phyloP scores from a whole-genome alignment of 768 basidiomycete species.

The Kwoniella mangroviensis region DNA sequence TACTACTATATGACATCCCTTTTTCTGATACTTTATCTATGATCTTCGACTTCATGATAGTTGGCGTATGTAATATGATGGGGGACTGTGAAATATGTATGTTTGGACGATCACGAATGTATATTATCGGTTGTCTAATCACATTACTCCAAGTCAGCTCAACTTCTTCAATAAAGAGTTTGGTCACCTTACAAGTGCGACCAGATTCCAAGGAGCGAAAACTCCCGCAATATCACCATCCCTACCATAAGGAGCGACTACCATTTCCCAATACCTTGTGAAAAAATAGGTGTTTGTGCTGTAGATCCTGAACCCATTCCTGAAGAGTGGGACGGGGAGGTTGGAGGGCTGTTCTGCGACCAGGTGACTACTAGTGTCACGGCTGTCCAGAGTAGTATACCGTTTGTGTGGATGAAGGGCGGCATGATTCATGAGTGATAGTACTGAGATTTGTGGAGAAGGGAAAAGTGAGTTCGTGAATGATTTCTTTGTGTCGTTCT shows the following conservation, averaged over 20 bases:
- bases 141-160: neutral
- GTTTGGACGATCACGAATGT: neutral
- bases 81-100: neutral
- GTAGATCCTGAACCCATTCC: constrained; percentile 1
- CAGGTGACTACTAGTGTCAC: constrained; percentile 10
- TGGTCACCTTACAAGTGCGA: neutral
- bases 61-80: neutral
- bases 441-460: neutral
- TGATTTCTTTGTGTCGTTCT: neutral
- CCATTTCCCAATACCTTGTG: constrained; percentile 17
- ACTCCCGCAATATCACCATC: constrained; percentile 2
- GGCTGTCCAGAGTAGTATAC: constrained; percentile 20
- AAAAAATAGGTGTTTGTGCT: constrained; percentile 9
- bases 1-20: neutral
- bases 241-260: constrained; percentile 3
- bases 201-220: constrained; percentile 12
- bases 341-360: constrained; percentile 3
- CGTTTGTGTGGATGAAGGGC: constrained; percentile 16
- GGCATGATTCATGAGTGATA: constrained; percentile 8
- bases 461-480: neutral
- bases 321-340: neutral
- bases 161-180: neutral
- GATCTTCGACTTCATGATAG: neutral
- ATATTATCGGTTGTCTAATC: neutral
- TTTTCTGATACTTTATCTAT: no score